phyloP scores from a whole-genome alignment of 768 basidiomycete genomes.

The Erythrobasidium yunnanense region DNA sequence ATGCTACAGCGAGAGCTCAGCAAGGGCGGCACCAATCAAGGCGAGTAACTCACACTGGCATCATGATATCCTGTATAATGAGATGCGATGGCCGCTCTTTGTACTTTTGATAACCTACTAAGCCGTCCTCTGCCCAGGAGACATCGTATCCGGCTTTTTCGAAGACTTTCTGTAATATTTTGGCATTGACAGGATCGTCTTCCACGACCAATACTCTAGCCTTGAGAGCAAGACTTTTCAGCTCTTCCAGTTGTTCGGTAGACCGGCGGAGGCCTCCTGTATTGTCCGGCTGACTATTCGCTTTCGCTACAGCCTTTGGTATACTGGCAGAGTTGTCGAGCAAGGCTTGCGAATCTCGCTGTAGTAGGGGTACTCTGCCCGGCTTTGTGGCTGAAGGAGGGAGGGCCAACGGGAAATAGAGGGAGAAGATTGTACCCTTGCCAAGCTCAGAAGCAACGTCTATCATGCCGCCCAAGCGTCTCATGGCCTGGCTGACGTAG shows the following conservation, averaged over 20 bases:
- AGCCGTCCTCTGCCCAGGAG: not conserved
- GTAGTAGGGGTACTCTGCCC: not conserved
- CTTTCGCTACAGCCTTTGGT: too few relatives aligned
- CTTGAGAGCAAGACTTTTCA: not conserved
- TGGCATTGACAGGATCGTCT: conserved; percentile 4
- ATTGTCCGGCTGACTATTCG: too few relatives aligned
- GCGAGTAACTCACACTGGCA: not conserved
- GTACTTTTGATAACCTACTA: not conserved
- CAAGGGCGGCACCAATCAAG: not conserved
- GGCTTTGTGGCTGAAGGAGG: not conserved
- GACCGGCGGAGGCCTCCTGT: too few relatives aligned
- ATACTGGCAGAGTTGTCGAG: not conserved
- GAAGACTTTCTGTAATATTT: not conserved
- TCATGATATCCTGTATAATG: not conserved
- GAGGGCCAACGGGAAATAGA: not conserved
- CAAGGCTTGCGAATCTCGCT: not conserved
- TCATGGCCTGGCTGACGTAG: not conserved
- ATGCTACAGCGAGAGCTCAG: not conserved
- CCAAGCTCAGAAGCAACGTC: not conserved
- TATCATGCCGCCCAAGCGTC: not conserved
- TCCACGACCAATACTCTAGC: not conserved
- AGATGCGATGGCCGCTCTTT: not conserved
- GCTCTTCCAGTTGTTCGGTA: too few relatives aligned
- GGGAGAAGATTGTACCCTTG: not conserved
- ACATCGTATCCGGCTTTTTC: not conserved